Percentiles rank a stretch among this genome's conserved stretches.
Evolutionary conservation across 768 basidiomycete species (phyloP).

Genomic region (Sutorius australiensis): DNA sequence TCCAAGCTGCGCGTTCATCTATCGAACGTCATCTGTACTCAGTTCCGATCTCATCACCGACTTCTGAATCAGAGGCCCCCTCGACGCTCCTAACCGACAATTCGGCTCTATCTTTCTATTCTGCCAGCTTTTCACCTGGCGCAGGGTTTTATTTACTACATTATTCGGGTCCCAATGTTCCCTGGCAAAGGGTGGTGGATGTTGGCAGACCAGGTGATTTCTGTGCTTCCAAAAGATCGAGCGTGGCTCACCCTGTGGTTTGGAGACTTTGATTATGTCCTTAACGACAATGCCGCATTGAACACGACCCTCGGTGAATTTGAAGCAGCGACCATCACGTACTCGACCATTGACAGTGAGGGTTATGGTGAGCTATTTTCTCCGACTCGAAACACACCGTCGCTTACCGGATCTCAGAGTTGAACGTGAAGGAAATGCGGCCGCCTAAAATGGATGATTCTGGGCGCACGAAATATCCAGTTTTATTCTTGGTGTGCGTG

Average conservation of each 20-base stretch:
- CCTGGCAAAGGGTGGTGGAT: slow-evolving; percentile 80
- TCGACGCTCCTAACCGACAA: slow-evolving; percentile 53
- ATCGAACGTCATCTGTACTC: slow-evolving; percentile 83
- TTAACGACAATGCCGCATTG: slow-evolving; percentile 70
- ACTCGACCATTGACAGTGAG: slow-evolving; percentile 73
- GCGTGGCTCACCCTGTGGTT: slow-evolving; percentile 1
- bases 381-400: slow-evolving; percentile 13
- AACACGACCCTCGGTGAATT: slow-evolving; percentile 62
- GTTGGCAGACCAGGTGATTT: slow-evolving; percentile 44
- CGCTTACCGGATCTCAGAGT: slow-evolving; percentile 45
- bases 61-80: slow-evolving; percentile 30
- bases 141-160: slow-evolving; percentile 80
- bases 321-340: slow-evolving; percentile 63
- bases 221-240: background rate
- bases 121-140: slow-evolving; percentile 74
- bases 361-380: slow-evolving; percentile 58
- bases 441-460: slow-evolving; percentile 92
- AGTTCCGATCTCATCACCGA: slow-evolving; percentile 58
- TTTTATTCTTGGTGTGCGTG: slow-evolving; percentile 78
- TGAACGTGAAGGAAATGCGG: slow-evolving; percentile 88
- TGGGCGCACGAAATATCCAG: slow-evolving; percentile 94
- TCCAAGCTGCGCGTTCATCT: slow-evolving; percentile 81
- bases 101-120: slow-evolving; percentile 52
- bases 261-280: slow-evolving; percentile 56
- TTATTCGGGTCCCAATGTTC: slow-evolving; percentile 79